A percentile compares a stretch with the other conserved stretches of the same genome.
phyloP scores from a whole-genome alignment of 2,329 filamentous ascomycete species.

The Penicillium aurantiogriseum region DNA sequence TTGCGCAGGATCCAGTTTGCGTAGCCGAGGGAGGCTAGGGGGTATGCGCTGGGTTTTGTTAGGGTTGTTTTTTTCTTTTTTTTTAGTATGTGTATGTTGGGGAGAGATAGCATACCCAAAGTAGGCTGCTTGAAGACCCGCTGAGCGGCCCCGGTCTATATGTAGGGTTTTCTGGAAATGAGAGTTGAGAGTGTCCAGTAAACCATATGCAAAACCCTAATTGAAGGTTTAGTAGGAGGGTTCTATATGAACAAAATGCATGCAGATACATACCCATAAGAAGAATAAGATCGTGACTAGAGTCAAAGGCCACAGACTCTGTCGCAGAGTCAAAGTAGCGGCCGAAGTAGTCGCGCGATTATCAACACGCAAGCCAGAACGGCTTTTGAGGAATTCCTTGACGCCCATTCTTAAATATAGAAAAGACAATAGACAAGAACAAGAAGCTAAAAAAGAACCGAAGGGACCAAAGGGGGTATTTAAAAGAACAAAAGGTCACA shows the following conservation, averaged over 20 bases:
- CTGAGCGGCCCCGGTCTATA: constrained; percentile 57
- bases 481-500: constrained; percentile 5
- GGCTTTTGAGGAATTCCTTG: constrained; percentile 29
- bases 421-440: background rate
- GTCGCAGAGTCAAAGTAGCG: constrained; percentile 43
- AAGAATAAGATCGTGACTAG: constrained; percentile 53
- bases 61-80: background rate
- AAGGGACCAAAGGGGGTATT: background rate
- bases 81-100: too few relatives aligned
- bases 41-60: constrained; percentile 46
- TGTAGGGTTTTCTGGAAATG: constrained; percentile 58
- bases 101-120: constrained; percentile 52
- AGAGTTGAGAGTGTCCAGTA: constrained; percentile 52
- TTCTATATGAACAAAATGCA: background rate
- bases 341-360: constrained; percentile 42
- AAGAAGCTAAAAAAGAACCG: background rate
- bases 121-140: constrained; percentile 63
- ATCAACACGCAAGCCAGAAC: constrained; percentile 34
- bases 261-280: constrained; percentile 46
- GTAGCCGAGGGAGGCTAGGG: constrained; percentile 54
- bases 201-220: constrained; percentile 50
- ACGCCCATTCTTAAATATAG: constrained; percentile 27
- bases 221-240: background rate
- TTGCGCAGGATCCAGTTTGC: constrained; percentile 63
- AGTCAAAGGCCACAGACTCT: constrained; percentile 45